These are phyloP conservation scores for Sphagnum contortum DNA, from an alignment of 225 moss, liverwort and hornwort species.

Conservation along the genomic window DNA sequence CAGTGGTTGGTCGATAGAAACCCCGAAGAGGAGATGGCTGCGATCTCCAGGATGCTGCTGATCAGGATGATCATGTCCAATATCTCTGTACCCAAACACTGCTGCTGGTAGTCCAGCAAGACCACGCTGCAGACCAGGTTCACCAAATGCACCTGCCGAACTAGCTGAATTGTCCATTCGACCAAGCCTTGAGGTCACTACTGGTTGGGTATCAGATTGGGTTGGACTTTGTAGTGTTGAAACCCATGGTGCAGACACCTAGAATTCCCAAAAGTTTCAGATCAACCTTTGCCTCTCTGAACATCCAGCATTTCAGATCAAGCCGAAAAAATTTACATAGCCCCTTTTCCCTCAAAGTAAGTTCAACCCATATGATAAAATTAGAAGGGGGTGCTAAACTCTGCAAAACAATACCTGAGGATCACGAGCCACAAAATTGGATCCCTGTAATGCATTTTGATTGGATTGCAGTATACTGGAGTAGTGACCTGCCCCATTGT, in stretches of 20 bases:
- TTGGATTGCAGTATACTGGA: slow-evolving; percentile 42
- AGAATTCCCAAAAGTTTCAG: slow-evolving; percentile 2
- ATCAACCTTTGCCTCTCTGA: neutral
- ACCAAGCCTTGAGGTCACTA: slow-evolving; percentile 19
- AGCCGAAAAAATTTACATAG: too few species aligned
- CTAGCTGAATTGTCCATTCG: slow-evolving; percentile 44
- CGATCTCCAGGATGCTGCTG: slow-evolving; percentile 58
- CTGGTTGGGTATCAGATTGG: slow-evolving; percentile 16
- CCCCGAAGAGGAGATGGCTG: slow-evolving; percentile 79
- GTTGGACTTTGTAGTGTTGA: slow-evolving; percentile 22
- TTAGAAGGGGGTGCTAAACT: neutral
- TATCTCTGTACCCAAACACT: slow-evolving; percentile 56
- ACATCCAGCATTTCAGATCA: too few species aligned
- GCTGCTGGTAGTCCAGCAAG: slow-evolving; percentile 48
- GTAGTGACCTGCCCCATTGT: slow-evolving; percentile 22
- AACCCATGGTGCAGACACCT: slow-evolving; percentile 48
- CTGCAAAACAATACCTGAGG: slow-evolving; percentile 34
- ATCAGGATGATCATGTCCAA: slow-evolving; percentile 71
- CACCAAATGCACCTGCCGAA: slow-evolving; percentile 29
- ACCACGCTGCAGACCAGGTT: slow-evolving; percentile 32
- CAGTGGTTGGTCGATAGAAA: slow-evolving; percentile 69
- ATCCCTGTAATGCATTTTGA: slow-evolving; percentile 39
- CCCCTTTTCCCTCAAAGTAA: too few species aligned
- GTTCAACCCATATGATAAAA: too few species aligned
- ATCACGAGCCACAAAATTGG: slow-evolving; percentile 46